Evolutionary conservation across 768 basidiomycete genomes (phyloP).

Genomic region (Agaricus subrufescens): DNA sequence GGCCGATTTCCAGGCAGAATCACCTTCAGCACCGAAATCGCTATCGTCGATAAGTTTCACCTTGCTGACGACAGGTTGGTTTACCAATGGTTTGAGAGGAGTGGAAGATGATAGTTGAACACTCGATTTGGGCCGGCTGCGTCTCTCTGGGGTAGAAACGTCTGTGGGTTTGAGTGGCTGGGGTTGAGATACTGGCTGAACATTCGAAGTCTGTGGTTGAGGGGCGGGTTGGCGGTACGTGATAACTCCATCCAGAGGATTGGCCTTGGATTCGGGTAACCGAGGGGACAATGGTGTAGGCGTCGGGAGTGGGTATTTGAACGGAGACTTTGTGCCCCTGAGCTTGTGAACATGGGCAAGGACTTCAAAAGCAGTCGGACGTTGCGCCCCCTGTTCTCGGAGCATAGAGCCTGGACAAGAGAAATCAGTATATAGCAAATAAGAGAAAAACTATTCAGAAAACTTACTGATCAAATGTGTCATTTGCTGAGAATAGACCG

Average conservation of each 20-base stretch:
- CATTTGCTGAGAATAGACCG: conserved; percentile 80
- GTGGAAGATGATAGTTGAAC: not conserved
- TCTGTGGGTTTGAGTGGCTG: not conserved
- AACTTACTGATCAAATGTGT: conserved; percentile 77
- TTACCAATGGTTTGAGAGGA: not conserved
- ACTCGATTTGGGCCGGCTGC: conserved; percentile 3
- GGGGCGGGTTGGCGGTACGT: conserved; percentile 5
- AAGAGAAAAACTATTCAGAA: not conserved
- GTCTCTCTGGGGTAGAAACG: not conserved
- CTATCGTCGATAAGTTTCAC: conserved; percentile 30
- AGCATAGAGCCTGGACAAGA: conserved; percentile 75
- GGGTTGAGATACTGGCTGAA: conserved; percentile 15
- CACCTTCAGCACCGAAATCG: conserved; percentile 28
- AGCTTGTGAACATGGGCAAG: conserved; percentile 79
- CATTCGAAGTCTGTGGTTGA: conserved; percentile 3
- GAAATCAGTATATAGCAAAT: conserved; percentile 10
- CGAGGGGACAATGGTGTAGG: conserved; percentile 43
- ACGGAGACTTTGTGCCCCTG: conserved; percentile 81
- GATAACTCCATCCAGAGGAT: conserved; percentile 13
- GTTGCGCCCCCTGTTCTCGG: conserved; percentile 80
- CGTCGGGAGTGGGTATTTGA: conserved; percentile 57
- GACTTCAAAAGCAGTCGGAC: conserved; percentile 86
- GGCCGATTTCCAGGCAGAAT: conserved; percentile 8
- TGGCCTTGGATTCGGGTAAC: conserved; percentile 23
- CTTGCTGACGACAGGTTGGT: conserved; percentile 10